Base-by-base conservation (phyloP, 164 flowering plant species). In the Tetrastigma voinierianum region DNA sequence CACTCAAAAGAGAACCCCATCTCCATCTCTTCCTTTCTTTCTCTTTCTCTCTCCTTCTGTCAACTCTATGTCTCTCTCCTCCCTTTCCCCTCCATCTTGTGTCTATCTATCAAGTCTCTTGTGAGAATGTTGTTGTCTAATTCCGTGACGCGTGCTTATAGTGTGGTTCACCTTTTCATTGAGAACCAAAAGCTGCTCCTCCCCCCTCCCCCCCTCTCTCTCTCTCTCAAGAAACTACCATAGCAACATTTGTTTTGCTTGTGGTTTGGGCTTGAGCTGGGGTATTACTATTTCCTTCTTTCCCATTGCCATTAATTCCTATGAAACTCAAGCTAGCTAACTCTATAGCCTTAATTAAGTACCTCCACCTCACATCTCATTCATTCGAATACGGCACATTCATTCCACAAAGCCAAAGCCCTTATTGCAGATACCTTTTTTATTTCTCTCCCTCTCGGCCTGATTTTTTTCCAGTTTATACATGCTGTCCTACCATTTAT, bases 121-220 rank as follows among this genome's bases (percentile, higher is more conserved):
- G 59, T 64, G 57, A 65, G 68, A 69, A 76, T 62, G 70, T 66
- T 70, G 67, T 70, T 67, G 53, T 73, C 32, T n/a, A n/a, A 55
- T 47, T 55, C 23, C 62, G 58, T 61, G 70, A 70, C 73, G 72
- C 76, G 78, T 71, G 76, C 78, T 78, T 73, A 68, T 69, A 68
- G 16, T n/a, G 60, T 48, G 40, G n/a, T 32, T 65, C 59, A 48
- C 46, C 76, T 70, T 76, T 68, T 72, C 48, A 45, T 10, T 57
- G 12, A 32, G n/a, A 53, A 46, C 69, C 53, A 52, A 56, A 56
- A 44, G 57, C 67, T 46, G 15, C 21, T n/a, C 44, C 9, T 32
- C 48, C 16, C 51, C 53, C 52, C 61, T 59, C 66, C 66, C 54
- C 52, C 62, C 66, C 48, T 61, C 67, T 61, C 60, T 57, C 70